phyloP scores from a whole-genome alignment of 495 filamentous ascomycete species.

The Thozetella sp. region DNA sequence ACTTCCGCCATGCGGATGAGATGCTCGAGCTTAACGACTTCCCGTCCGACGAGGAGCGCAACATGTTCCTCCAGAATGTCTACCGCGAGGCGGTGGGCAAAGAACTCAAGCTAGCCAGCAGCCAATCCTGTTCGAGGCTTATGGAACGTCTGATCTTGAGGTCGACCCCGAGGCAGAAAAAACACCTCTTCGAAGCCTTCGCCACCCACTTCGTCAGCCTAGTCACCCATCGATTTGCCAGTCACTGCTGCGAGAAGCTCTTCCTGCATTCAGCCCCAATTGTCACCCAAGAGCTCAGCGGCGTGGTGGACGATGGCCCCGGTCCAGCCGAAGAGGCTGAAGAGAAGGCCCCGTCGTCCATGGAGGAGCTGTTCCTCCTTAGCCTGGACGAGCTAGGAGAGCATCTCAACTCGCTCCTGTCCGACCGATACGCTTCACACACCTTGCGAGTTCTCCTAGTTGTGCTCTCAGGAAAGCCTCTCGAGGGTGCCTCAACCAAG shows the following conservation, averaged over 20 bases:
- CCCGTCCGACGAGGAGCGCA: constrained; percentile 71
- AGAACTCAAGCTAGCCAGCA: constrained; percentile 93
- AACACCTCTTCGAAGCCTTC: constrained; percentile 81
- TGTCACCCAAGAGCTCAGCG: constrained; percentile 70
- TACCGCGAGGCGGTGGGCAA: constrained; percentile 86
- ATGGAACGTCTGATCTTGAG: constrained; percentile 89
- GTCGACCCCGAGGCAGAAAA: constrained; percentile 79
- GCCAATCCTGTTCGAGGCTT: constrained; percentile 90
- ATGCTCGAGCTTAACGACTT: constrained; percentile 89
- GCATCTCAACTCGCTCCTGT: constrained; percentile 80
- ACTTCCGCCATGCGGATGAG: constrained; percentile 87
- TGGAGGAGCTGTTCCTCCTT: constrained; percentile 83
- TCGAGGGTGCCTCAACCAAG: constrained; percentile 63
- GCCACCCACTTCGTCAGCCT: constrained; percentile 85
- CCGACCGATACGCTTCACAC: constrained; percentile 89
- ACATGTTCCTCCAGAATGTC: constrained; percentile 81
- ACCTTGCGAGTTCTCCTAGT: constrained; percentile 82
- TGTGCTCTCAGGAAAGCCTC: constrained; percentile 79
- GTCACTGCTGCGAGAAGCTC: constrained; percentile 93
- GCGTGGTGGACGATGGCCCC: constrained; percentile 20
- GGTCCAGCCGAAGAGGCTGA: constrained; percentile 29
- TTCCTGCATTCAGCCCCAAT: constrained; percentile 80
- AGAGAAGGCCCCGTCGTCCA: constrained; percentile 52
- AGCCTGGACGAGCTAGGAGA: constrained; percentile 83
- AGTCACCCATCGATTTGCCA: constrained; percentile 92